Percentiles rank a stretch among this genome's conserved stretches.
phyloP scores from a whole-genome alignment of 257 asterid genomes.

The Gynochthodes officinalis region DNA sequence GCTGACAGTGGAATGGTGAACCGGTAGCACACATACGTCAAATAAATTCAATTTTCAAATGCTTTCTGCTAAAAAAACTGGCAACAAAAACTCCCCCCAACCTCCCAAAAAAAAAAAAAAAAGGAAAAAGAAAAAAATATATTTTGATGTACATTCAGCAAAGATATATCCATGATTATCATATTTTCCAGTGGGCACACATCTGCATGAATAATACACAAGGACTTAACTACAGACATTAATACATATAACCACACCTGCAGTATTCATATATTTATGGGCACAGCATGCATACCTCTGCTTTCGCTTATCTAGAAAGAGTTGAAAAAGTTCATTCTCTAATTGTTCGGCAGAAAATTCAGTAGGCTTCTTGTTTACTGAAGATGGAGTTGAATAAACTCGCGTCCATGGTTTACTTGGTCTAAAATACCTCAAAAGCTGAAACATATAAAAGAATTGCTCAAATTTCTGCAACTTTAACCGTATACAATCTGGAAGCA shows the following conservation, averaged over 20 bases:
- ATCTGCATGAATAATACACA: not conserved
- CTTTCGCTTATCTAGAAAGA: slow-evolving; percentile 36
- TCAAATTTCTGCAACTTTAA: not conserved
- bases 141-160: not conserved
- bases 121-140: too few relatives aligned
- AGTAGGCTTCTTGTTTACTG: slow-evolving; percentile 40
- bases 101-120: too few relatives aligned
- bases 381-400: slow-evolving; percentile 33
- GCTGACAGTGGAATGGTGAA: too few relatives aligned
- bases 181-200: not conserved
- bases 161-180: not conserved
- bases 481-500: not conserved
- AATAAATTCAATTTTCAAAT: too few relatives aligned
- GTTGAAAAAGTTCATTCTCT: slow-evolving; percentile 49
- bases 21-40: too few relatives aligned
- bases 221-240: not conserved
- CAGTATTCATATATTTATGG: not conserved
- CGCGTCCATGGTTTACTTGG: slow-evolving; percentile 73
- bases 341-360: slow-evolving; percentile 47
- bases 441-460: slow-evolving; percentile 17
- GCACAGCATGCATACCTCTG: slow-evolving; percentile 45
- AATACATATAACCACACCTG: not conserved
- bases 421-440: slow-evolving; percentile 49
- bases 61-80: too few relatives aligned
- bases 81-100: too few relatives aligned